Evolutionary conservation across 1,284 basidiomycete genomes (phyloP), one percentile per base, ranked within the genome.

Genomic region (Erythrobasidium hasegawianum): DNA sequence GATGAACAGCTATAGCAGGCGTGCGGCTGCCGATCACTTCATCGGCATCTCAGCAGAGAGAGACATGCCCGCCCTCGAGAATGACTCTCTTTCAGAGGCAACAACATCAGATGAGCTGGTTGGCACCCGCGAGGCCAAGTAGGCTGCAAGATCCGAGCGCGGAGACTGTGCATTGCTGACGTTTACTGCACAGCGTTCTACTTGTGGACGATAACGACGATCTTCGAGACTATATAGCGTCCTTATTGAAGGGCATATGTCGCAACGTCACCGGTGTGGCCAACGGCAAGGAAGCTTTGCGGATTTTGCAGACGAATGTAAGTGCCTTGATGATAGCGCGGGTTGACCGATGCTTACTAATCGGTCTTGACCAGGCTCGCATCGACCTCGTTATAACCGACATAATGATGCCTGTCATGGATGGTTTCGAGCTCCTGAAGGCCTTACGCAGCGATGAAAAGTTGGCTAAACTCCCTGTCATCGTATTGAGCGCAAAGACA

Each of bases 401-500:
- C 57, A 26, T 61, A 40, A 67, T 64, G 64, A 71, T 72, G 71
- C 71, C 70, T 1, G 43, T 47, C 24, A 66, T 72, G 38, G 59
- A 53, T 40, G 74, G 74, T 3, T 61, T 69, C 49, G 66, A 73
- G 57, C 61, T 73, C 24, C 59, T 72, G 2, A 33, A 66, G 16
- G 65, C 57, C 0, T 53, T 75, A 11, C 70, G 73, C 4, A 52
- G 59, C 8, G 67, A 73, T 52, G 59, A 68, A 24, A 20, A 18
- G 20, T 24, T 62, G 11, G 13, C 49, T 20, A 11, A 71, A 67
- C 40, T 75, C 2, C 72, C 74, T 4, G 67, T 75, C 67, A 69
- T 75, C 59, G 68, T 75, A 59, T 56, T 75, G 26, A 71, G 71
- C 2, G 74, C 74, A 5, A 70, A 70, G 24, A 70, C 72, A 5